Evolutionary conservation across 768 basidiomycete species (phyloP).

Genomic region (Phaeotremella skinneri): DNA sequence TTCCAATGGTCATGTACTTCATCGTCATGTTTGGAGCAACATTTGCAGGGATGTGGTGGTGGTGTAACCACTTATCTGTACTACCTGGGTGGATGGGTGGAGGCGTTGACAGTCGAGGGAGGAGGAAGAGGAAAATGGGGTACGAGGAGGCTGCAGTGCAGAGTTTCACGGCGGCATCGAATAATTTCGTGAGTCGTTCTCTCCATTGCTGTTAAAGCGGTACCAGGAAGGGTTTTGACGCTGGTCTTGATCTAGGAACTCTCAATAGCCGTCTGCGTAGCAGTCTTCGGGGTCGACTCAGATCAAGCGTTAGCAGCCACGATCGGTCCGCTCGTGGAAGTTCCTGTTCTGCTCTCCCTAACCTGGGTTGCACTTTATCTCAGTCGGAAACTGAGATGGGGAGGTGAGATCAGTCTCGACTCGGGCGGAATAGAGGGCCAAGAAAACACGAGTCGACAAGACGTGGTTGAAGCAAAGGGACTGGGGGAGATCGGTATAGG

Average conservation of each 20-base stretch:
- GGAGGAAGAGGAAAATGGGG: conserved; percentile 46
- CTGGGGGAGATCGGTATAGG: not conserved
- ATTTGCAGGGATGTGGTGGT: conserved; percentile 60
- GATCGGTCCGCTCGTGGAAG: conserved; percentile 54
- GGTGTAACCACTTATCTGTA: conserved; percentile 38
- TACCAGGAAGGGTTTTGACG: no score
- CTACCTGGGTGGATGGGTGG: conserved; percentile 27
- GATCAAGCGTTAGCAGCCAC: conserved; percentile 79
- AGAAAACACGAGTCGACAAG: not conserved
- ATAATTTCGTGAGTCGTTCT: conserved; percentile 52
- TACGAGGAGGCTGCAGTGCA: conserved; percentile 77
- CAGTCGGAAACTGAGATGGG: conserved; percentile 14
- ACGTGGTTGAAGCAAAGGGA: not conserved
- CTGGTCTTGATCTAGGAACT: conserved; percentile 57
- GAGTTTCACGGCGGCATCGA: conserved; percentile 74
- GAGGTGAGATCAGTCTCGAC: not conserved
- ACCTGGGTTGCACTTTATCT: conserved; percentile 48
- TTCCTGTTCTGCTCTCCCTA: conserved; percentile 69
- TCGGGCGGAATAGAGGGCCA: not conserved
- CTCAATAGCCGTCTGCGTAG: conserved; percentile 76
- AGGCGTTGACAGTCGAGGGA: conserved; percentile 48
- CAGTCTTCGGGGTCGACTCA: conserved; percentile 72
- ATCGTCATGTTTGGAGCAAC: conserved; percentile 60
- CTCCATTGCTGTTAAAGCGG: no score
- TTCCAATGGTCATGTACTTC: conserved; percentile 75